Conservation (phyloP, 2,329 filamentous ascomycete species). For the Pestalotiopsis sp. region DNA sequence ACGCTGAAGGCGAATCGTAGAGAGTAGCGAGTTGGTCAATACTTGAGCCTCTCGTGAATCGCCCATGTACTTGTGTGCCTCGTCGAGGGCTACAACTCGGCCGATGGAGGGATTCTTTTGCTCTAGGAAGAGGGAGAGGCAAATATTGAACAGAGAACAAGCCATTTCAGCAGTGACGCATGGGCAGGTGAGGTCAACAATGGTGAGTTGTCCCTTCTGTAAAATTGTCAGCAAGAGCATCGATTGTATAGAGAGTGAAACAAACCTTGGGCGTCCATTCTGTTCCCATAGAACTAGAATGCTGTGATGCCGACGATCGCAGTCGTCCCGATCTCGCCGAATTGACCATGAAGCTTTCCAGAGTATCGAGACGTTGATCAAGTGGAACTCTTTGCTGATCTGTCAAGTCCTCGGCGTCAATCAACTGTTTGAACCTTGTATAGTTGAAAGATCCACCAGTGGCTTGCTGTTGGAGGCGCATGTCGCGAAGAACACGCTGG, state of each 20-base stretch:
- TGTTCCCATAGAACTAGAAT: constrained; percentile 22
- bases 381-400: constrained; percentile 57
- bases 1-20: constrained; percentile 69
- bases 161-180: constrained; percentile 69
- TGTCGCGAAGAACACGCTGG: constrained; percentile 56
- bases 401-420: constrained; percentile 42
- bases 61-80: constrained; percentile 79
- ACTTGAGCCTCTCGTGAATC: constrained; percentile 53
- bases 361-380: constrained; percentile 58
- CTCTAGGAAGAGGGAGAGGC: constrained; percentile 67
- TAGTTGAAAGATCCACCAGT: constrained; percentile 49
- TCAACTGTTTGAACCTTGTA: constrained; percentile 41
- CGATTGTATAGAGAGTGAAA: constrained; percentile 16
- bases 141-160: constrained; percentile 74
- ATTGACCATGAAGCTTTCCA: constrained; percentile 64
- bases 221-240: constrained; percentile 19
- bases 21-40: constrained; percentile 65
- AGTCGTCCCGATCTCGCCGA: not conserved
- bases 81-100: constrained; percentile 70
- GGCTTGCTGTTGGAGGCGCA: constrained; percentile 50
- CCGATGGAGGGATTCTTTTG: constrained; percentile 46
- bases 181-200: constrained; percentile 74
- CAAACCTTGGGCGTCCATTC: constrained; percentile 31
- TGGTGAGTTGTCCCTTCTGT: constrained; percentile 57
- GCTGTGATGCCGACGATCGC: not conserved